phyloP scores from a whole-genome alignment of 768 basidiomycete species.

The Termitomyces sp. region DNA sequence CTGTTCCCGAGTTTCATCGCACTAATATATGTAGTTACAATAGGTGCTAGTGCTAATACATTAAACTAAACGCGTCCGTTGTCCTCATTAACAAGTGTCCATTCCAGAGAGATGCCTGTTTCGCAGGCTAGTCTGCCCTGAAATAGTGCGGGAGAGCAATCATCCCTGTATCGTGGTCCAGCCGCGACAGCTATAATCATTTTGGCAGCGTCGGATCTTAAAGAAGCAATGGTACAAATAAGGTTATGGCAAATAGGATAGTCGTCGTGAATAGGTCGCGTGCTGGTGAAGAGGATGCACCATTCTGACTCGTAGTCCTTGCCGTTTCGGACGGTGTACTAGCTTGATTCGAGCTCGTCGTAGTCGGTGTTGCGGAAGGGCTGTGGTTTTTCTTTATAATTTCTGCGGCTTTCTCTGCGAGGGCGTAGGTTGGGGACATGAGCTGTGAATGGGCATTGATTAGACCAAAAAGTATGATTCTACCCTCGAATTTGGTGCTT shows the following conservation, averaged over 20 bases:
- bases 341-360: not conserved
- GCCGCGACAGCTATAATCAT: not conserved
- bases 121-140: not conserved
- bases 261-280: not conserved
- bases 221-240: not conserved
- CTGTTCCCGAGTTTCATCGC: too few species aligned
- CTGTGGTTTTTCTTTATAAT: not conserved
- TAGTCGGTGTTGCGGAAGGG: not conserved
- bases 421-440: constrained; percentile 4
- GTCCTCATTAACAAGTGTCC: not conserved
- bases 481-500: not conserved
- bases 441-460: not conserved
- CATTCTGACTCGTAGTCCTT: not conserved
- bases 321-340: not conserved
- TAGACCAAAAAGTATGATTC: not conserved
- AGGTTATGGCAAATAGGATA: not conserved
- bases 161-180: not conserved
- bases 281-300: not conserved
- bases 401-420: constrained; percentile 10
- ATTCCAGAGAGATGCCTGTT: not conserved
- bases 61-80: not conserved
- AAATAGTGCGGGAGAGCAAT: not conserved
- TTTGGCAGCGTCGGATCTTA: not conserved
- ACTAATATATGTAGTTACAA: not conserved
- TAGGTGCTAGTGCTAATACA: not conserved